phyloP scores from a whole-genome alignment of 371 early-diverging fungal species.

The Mortierella sp. region DNA sequence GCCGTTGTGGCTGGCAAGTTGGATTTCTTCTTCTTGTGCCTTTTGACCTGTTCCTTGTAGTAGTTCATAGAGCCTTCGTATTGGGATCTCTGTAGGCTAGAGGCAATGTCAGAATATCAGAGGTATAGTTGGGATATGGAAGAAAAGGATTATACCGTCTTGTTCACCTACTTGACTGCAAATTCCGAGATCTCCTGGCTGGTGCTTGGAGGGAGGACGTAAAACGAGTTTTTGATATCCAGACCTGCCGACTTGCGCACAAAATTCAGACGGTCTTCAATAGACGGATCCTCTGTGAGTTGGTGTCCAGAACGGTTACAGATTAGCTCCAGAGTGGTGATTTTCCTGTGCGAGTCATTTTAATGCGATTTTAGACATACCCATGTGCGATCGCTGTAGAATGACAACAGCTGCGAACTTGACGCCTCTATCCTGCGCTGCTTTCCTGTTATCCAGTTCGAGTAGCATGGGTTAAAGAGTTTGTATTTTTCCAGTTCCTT shows the following conservation, averaged over 20 bases:
- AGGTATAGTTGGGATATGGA: too few relatives aligned
- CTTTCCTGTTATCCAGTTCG: constrained; percentile 61
- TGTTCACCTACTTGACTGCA: constrained; percentile 65
- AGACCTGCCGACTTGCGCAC: constrained; percentile 75
- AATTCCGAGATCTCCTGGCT: constrained; percentile 70
- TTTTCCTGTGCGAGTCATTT: too few relatives aligned
- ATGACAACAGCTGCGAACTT: constrained; percentile 81
- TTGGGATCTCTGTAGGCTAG: constrained; percentile 73
- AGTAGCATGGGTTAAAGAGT: neutral
- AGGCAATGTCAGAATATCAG: too few relatives aligned
- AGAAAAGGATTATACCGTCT: too few relatives aligned
- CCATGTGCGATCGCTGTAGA: constrained; percentile 63
- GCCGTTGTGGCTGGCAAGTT: constrained; percentile 67
- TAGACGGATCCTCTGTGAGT: constrained; percentile 66
- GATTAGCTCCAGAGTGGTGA: neutral
- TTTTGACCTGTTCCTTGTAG: constrained; percentile 80
- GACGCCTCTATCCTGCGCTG: constrained; percentile 72
- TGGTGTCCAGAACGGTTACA: too few relatives aligned
- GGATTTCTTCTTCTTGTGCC: constrained; percentile 76
- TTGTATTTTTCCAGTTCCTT: neutral
- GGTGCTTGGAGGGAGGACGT: constrained; percentile 66
- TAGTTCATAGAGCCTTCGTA: constrained; percentile 76
- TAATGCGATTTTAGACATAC: constrained; percentile 44
- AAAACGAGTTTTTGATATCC: constrained; percentile 72
- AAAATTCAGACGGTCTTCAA: constrained; percentile 72